Conservation (phyloP, 2,329 filamentous ascomycete genomes). For the Sporothrix brasiliensis region DNA sequence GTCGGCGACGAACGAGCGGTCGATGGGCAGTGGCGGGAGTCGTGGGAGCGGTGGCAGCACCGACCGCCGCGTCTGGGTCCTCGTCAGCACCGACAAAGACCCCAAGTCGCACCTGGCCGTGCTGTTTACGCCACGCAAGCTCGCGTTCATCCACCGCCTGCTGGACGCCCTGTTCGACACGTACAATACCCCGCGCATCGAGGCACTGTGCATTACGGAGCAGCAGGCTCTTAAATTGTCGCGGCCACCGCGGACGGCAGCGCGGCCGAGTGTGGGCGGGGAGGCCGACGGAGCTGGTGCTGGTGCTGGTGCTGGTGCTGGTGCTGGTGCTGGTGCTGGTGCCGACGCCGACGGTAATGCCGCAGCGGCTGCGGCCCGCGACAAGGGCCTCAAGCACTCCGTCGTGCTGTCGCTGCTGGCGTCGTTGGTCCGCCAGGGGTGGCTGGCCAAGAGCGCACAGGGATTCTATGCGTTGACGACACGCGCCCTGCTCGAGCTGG, state of each 20-base stretch:
- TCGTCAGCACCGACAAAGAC: constrained; percentile 89
- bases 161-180: constrained; percentile 91
- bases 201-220: constrained; percentile 78
- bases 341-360: constrained; percentile 36
- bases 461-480: constrained; percentile 77
- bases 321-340: background rate
- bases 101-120: constrained; percentile 85
- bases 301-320: background rate
- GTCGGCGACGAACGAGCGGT: constrained; percentile 66
- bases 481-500: constrained; percentile 80
- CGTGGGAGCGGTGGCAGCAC: constrained; percentile 42
- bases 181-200: constrained; percentile 76
- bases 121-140: constrained; percentile 76
- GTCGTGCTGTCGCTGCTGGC: constrained; percentile 75
- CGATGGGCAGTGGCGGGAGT: background rate
- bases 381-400: constrained; percentile 68
- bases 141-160: constrained; percentile 83
- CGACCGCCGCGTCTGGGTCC: constrained; percentile 71
- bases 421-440: constrained; percentile 74
- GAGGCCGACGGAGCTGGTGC: background rate
- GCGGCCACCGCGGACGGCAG: constrained; percentile 50
- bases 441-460: constrained; percentile 74
- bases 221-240: constrained; percentile 77
- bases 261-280: background rate
- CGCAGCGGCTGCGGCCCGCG: constrained; percentile 41